Evolutionary conservation across 106 monocot species (phyloP).

Genomic region (Dendrobium huoshanense): DNA sequence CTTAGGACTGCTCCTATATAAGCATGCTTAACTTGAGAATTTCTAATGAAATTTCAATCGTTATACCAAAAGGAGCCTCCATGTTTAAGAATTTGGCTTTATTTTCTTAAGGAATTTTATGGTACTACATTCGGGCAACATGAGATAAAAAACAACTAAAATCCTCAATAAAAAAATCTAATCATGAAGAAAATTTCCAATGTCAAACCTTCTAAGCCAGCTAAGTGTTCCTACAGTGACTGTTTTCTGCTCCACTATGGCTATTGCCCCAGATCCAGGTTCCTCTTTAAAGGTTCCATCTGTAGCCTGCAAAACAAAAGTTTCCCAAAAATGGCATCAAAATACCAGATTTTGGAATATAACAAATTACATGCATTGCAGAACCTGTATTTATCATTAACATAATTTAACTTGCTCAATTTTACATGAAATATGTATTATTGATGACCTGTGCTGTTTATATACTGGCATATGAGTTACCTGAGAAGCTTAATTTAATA

Average conservation of each 20-base stretch:
- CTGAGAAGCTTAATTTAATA: not conserved
- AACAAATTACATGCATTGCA: not conserved
- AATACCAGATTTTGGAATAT: not conserved
- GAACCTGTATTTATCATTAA: not conserved
- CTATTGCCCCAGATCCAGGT: slow-evolving; percentile 89
- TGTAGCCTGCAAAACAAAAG: slow-evolving; percentile 26
- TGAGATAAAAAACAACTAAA: not conserved
- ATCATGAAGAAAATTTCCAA: not conserved
- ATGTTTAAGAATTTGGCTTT: too few relatives aligned
- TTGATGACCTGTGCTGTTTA: not conserved
- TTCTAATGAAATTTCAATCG: too few relatives aligned
- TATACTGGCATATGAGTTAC: not conserved
- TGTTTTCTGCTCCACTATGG: slow-evolving; percentile 55
- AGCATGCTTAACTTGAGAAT: too few relatives aligned
- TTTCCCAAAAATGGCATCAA: not conserved
- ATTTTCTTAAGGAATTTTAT: too few relatives aligned
- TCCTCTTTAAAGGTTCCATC: slow-evolving; percentile 94
- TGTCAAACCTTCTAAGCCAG: slow-evolving; percentile 72
- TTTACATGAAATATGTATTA: not conserved
- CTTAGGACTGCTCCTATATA: too few relatives aligned
- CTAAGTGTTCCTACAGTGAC: slow-evolving; percentile 70
- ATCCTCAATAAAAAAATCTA: not conserved
- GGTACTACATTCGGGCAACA: not conserved
- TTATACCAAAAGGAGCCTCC: too few relatives aligned
- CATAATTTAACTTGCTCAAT: slow-evolving; percentile 1